phyloP scores from a whole-genome alignment of 176 grass and related monocot genomes.

The Guadua angustifolia region DNA sequence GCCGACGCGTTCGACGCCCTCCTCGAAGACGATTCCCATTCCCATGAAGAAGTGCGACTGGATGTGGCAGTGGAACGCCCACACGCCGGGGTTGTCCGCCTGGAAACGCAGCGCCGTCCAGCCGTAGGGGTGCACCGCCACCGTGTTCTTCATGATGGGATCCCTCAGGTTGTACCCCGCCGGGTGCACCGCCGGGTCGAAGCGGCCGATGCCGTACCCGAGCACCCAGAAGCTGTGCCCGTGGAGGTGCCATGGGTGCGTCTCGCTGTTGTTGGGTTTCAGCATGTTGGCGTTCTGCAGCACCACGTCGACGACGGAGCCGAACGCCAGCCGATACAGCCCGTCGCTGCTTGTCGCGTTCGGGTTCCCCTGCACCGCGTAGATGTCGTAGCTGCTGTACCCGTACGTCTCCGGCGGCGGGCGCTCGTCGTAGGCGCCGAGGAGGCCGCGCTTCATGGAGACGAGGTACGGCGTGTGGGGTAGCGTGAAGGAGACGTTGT shows the following conservation, averaged over 20 bases:
- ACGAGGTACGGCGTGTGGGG: conserved; percentile 77
- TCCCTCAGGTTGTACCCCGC: conserved; percentile 60
- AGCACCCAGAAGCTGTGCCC: conserved; percentile 88
- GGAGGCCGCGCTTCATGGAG: conserved; percentile 49
- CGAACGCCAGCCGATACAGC: conserved; percentile 59
- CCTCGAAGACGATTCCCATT: conserved; percentile 81
- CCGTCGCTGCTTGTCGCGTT: conserved; percentile 49
- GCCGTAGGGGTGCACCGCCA: conserved; percentile 60
- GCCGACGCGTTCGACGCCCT: conserved; percentile 57
- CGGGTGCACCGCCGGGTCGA: conserved; percentile 61
- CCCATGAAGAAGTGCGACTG: conserved; percentile 86
- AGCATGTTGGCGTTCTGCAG: conserved; percentile 84
- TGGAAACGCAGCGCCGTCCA: conserved; percentile 83
- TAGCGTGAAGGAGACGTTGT: conserved; percentile 75
- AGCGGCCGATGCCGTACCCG: conserved; percentile 60
- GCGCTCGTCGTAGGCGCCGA: conserved; percentile 41
- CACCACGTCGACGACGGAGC: conserved; percentile 74
- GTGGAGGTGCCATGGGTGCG: conserved; percentile 92
- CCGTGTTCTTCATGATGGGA: conserved; percentile 76
- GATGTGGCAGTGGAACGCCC: conserved; percentile 92
- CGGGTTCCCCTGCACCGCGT: conserved; percentile 26
- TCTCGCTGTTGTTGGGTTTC: conserved; percentile 57
- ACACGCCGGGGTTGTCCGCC: conserved; percentile 80
- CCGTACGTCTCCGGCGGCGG: conserved; percentile 74
- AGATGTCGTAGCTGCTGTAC: conserved; percentile 54